Percentiles rank a stretch among this genome's conserved stretches.
Evolutionary conservation across 768 basidiomycete species (phyloP).

Genomic region (Mycena indigotica): DNA sequence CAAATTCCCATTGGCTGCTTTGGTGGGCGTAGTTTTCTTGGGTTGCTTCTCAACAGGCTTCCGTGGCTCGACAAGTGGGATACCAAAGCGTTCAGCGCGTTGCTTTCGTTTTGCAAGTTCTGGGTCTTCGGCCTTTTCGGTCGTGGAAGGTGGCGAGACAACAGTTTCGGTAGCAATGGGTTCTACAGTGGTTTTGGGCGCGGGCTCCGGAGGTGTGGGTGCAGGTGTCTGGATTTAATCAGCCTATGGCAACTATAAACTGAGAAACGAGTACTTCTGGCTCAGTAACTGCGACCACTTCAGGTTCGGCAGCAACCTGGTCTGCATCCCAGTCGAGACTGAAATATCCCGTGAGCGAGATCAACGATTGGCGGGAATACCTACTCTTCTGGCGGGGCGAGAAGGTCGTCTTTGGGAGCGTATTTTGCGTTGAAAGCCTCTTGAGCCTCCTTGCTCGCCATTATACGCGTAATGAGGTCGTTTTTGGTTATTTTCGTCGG

Average conservation of each 20-base stretch:
- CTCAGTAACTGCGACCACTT: conserved; percentile 6
- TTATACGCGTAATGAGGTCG: conserved; percentile 67
- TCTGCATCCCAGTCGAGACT: conserved; percentile 49
- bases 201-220: conserved; percentile 16
- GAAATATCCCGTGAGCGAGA: conserved; percentile 9
- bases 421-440: conserved; percentile 48
- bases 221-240: conserved; percentile 2
- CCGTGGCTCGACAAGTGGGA: conserved; percentile 53
- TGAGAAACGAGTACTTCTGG: too few species aligned
- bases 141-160: neutral
- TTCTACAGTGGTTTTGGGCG: conserved; percentile 2
- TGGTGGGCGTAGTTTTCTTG: conserved; percentile 24
- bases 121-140: conserved; percentile 45
- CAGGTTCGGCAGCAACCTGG: conserved; percentile 21
- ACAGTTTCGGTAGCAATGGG: conserved; percentile 8
- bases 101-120: conserved; percentile 61
- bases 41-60: conserved; percentile 23
- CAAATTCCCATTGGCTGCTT: neutral
- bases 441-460: conserved; percentile 53
- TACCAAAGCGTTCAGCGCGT: conserved; percentile 72
- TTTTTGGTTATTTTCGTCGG: conserved; percentile 64
- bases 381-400: conserved; percentile 41
- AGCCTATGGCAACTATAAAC: too few species aligned
- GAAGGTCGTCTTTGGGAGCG: conserved; percentile 32
- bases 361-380: conserved; percentile 7